Conservation (phyloP, 257 asterid species). For the Gynochthodes officinalis region DNA sequence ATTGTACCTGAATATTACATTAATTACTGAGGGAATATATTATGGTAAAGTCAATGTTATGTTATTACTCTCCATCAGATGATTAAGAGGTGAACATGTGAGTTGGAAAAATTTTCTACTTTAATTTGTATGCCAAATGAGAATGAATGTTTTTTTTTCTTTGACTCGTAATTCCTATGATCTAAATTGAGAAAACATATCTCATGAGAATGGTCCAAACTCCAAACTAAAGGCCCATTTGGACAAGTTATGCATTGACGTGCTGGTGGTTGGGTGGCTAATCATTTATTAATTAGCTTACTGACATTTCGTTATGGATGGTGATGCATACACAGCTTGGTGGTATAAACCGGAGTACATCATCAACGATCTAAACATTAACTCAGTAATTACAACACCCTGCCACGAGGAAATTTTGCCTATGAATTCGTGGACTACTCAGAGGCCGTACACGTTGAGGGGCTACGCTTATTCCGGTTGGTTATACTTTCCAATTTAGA, state of each 20-base stretch:
- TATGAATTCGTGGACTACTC: conserved; percentile 81
- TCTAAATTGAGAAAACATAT: no score
- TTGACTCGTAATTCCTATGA: no score
- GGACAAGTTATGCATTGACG: background rate
- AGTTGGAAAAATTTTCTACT: no score
- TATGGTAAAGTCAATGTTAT: no score
- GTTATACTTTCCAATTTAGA: no score
- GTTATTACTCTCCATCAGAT: no score
- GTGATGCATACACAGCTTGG: conserved; percentile 57
- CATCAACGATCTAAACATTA: conserved; percentile 86
- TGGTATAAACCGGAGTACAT: conserved; percentile 90
- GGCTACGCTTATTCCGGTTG: conserved; percentile 93
- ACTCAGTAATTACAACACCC: conserved; percentile 92
- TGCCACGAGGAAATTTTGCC: conserved; percentile 88
- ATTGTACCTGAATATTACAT: no score
- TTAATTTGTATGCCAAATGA: no score
- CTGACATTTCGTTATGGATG: background rate
- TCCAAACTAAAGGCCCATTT: background rate
- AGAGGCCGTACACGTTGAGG: conserved; percentile 73
- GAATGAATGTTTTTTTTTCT: no score
- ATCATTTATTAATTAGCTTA: background rate
- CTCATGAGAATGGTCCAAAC: background rate
- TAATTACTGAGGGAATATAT: no score
- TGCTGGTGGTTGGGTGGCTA: background rate
- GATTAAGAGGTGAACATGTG: no score